Evolutionary conservation across 2,329 filamentous ascomycete genomes (phyloP).

Genomic region (Penicillium fuscoglaucum): DNA sequence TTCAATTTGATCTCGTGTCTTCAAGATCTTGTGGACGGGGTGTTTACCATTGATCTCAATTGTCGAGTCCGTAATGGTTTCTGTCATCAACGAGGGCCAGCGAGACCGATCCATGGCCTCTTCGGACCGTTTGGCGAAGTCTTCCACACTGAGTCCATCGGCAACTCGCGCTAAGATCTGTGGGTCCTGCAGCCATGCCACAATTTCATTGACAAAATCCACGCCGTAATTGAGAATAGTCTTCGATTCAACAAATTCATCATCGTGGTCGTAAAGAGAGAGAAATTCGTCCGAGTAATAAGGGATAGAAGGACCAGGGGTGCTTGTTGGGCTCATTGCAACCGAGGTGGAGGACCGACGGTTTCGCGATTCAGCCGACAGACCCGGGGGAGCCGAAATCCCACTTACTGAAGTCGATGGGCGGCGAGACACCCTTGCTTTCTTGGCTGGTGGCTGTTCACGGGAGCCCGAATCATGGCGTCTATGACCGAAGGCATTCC

Average conservation of each 20-base stretch:
- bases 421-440: constrained; percentile 78
- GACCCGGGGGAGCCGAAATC: constrained; percentile 64
- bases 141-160: constrained; percentile 60
- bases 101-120: constrained; percentile 55
- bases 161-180: constrained; percentile 67
- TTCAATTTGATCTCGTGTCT: constrained; percentile 53
- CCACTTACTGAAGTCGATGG: constrained; percentile 73
- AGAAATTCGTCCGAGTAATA: constrained; percentile 75
- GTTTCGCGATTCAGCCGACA: constrained; percentile 63
- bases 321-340: constrained; percentile 72
- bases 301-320: constrained; percentile 60
- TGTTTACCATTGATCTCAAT: constrained; percentile 56
- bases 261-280: constrained; percentile 67
- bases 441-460: constrained; percentile 67
- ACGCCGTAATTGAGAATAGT: constrained; percentile 79
- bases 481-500: constrained; percentile 55
- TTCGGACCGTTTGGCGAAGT: constrained; percentile 69
- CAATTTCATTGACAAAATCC: constrained; percentile 70
- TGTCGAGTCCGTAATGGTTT: constrained; percentile 54
- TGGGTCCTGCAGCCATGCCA: constrained; percentile 75
- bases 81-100: constrained; percentile 53
- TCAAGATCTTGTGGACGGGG: constrained; percentile 66
- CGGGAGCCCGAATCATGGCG: constrained; percentile 57
- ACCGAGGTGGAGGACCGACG: constrained; percentile 58
- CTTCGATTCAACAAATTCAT: constrained; percentile 58